These are phyloP conservation scores for Carex pumila DNA, from an alignment of 176 grass and related monocot genomes.

Conservation along the genomic window DNA sequence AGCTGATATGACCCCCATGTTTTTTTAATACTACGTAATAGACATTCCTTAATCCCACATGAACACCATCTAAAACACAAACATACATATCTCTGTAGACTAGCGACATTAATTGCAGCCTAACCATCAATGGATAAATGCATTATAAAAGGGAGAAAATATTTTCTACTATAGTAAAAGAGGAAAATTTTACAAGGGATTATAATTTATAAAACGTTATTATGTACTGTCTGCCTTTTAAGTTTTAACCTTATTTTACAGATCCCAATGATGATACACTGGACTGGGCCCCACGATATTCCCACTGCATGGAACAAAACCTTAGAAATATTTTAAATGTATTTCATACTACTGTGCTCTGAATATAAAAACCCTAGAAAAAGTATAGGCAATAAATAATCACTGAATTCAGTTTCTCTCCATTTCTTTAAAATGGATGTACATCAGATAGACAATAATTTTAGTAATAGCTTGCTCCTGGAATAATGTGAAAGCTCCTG, in stretches of 20 bases:
- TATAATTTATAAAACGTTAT: not conserved
- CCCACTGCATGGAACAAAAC: conserved; percentile 13
- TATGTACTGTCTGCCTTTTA: not conserved
- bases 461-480: not conserved
- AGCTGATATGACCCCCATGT: not conserved
- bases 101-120: conserved; percentile 6
- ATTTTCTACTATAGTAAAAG: conserved; percentile 5
- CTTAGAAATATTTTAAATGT: not conserved
- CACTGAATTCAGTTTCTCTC: not conserved
- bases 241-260: conserved; percentile 16
- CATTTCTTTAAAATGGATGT: not conserved
- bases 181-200: not conserved
- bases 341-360: conserved; percentile 10
- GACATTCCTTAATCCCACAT: conserved; percentile 1
- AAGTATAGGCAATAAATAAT: not conserved
- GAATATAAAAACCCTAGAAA: conserved; percentile 7
- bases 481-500: not conserved
- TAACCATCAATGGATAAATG: not conserved
- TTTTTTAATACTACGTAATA: conserved; percentile 1
- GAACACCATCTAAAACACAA: not conserved
- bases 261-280: conserved; percentile 45
- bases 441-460: not conserved
- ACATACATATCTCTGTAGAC: not conserved
- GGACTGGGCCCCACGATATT: conserved; percentile 17
- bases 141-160: not conserved